phyloP scores from a whole-genome alignment of 164 flowering plant genomes.

The Dillenia suffruticosa region DNA sequence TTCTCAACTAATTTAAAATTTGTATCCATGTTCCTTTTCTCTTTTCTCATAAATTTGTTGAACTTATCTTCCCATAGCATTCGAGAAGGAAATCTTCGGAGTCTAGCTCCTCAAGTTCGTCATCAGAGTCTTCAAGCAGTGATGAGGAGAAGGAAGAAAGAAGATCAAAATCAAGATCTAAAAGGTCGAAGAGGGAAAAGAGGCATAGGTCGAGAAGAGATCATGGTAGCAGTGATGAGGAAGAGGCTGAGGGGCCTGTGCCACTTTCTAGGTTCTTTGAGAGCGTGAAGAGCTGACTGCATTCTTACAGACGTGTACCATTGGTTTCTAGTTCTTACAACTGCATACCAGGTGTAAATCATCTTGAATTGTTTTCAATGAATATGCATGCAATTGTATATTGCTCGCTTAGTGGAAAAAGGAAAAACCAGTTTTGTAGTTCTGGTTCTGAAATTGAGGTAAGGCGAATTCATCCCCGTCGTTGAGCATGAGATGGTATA shows the following conservation, averaged over 20 bases:
- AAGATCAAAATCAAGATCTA: constrained; percentile 76
- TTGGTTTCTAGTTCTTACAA: too few relatives aligned
- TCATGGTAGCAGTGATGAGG: constrained; percentile 41
- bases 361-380: too few relatives aligned
- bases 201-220: constrained; percentile 63
- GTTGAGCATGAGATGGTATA: too few relatives aligned
- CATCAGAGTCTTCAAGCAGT: constrained; percentile 71
- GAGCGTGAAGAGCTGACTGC: constrained; percentile 50
- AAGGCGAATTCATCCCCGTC: too few relatives aligned
- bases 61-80: constrained; percentile 36
- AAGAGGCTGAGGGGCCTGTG: constrained; percentile 70
- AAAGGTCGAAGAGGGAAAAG: constrained; percentile 65
- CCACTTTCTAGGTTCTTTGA: constrained; percentile 95
- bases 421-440: too few relatives aligned
- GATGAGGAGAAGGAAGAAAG: constrained; percentile 69
- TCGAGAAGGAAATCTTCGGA: constrained; percentile 63
- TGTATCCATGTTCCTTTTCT: neutral
- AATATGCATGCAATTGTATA: too few relatives aligned
- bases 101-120: constrained; percentile 69
- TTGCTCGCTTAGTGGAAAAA: too few relatives aligned
- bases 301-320: neutral
- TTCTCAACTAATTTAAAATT: neutral
- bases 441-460: too few relatives aligned
- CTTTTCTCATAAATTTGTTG: neutral
- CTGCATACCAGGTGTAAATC: too few relatives aligned